Conservation (phyloP, 257 asterid genomes). For the Misopates orontium region DNA sequence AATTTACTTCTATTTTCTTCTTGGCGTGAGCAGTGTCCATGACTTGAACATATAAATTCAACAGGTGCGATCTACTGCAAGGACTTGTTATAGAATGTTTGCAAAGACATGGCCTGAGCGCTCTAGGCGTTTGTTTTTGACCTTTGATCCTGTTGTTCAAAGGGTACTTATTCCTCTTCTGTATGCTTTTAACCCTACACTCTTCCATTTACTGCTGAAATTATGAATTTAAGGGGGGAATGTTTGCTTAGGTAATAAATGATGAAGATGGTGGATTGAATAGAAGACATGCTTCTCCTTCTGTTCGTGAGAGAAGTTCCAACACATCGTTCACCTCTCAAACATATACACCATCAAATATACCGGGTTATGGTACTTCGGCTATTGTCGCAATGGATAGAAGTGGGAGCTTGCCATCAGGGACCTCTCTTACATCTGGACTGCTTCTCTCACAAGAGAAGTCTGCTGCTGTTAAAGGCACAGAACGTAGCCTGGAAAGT, state of each 20-base stretch:
- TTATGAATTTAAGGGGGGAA: conserved; percentile 28
- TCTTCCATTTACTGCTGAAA: conserved; percentile 15
- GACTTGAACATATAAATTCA: conserved; percentile 25
- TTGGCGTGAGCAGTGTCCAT: conserved; percentile 21
- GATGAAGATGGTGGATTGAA: conserved; percentile 98
- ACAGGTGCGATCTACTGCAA: conserved; percentile 96
- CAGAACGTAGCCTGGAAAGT: conserved; percentile 95
- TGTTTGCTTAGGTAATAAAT: conserved; percentile 63
- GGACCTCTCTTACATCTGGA: conserved; percentile 70
- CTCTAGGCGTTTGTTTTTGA: conserved; percentile 78
- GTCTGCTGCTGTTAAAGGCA: conserved; percentile 50
- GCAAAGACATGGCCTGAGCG: conserved; percentile 99
- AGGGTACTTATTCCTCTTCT: conserved; percentile 59
- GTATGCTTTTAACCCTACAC: conserved; percentile 1
- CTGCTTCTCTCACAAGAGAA: conserved; percentile 73
- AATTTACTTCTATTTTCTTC: conserved; percentile 18
- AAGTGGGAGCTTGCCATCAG: conserved; percentile 71
- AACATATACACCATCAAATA: conserved; percentile 60
- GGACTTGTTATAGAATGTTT: conserved; percentile 93
- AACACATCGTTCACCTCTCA: conserved; percentile 59
- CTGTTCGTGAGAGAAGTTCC: conserved; percentile 85
- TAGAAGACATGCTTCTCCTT: conserved; percentile 94
- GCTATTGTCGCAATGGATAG: conserved; percentile 97
- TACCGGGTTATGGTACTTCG: conserved; percentile 95
- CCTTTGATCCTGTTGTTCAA: conserved; percentile 93